Percentiles rank a stretch among this genome's conserved stretches.
Conservation (phyloP, 768 basidiomycete species). For the Pisolithus orientalis region DNA sequence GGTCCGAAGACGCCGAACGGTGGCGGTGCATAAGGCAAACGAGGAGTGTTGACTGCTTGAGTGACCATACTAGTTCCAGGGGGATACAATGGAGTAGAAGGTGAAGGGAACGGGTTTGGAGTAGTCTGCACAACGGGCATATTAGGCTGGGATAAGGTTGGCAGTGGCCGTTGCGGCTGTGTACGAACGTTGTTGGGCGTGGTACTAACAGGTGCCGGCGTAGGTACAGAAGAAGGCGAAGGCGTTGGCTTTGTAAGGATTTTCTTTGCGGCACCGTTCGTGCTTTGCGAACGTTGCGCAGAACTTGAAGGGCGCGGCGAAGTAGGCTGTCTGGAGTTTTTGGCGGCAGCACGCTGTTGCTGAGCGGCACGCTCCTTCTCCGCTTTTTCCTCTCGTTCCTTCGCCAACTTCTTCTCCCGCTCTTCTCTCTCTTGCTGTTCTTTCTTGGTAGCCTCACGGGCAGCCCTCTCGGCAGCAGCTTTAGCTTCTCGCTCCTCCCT, state of each 20-base stretch:
- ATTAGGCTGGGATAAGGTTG: constrained; percentile 37
- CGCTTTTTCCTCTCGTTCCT: constrained; percentile 57
- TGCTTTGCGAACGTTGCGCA: constrained; percentile 40
- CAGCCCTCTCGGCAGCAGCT: constrained; percentile 41
- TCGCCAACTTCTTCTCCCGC: constrained; percentile 58
- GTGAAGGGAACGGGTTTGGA: constrained; percentile 36
- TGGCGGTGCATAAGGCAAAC: constrained; percentile 44
- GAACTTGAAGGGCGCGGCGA: constrained; percentile 49
- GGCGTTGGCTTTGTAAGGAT: constrained; percentile 43
- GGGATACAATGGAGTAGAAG: constrained; percentile 44
- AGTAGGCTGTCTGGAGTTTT: constrained; percentile 42
- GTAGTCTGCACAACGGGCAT: constrained; percentile 33
- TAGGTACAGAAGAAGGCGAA: constrained; percentile 15
- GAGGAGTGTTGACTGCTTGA: constrained; percentile 40
- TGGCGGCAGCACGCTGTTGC: constrained; percentile 46
- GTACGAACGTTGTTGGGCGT: constrained; percentile 29
- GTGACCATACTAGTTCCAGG: constrained; percentile 37
- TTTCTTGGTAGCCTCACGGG: constrained; percentile 17
- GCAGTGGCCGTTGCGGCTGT: constrained; percentile 31
- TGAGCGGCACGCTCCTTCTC: constrained; percentile 40
- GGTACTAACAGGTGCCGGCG: constrained; percentile 14
- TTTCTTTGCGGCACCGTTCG: constrained; percentile 54
- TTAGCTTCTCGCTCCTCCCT: constrained; percentile 62
- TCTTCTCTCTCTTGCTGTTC: constrained; percentile 57
- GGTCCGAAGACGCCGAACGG: constrained; percentile 46